Percentiles rank a stretch among this genome's conserved stretches.
Conservation (phyloP, 2,329 filamentous ascomycete species). For the Coniochaeta sp. region DNA sequence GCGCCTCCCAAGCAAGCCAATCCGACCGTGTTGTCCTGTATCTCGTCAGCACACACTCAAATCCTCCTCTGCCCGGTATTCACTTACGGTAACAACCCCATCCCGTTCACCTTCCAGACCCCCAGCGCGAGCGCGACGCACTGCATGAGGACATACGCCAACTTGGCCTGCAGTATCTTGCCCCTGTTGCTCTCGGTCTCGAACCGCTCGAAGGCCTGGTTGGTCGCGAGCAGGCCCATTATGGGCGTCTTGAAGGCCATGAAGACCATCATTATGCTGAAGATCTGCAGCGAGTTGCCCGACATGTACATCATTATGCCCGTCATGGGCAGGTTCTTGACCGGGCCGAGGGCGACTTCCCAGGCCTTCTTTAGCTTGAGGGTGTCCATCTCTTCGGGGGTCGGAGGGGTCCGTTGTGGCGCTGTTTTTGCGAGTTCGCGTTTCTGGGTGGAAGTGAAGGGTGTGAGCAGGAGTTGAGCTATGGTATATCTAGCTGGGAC, state of each 20-base stretch:
- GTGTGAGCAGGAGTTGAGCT: conserved; percentile 2
- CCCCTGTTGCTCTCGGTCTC: conserved; percentile 71
- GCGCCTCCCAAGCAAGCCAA: conserved; percentile 92
- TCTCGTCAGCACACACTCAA: conserved; percentile 4
- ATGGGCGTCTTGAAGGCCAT: conserved; percentile 98
- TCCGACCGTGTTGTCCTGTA: conserved; percentile 85
- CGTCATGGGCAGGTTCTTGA: conserved; percentile 95
- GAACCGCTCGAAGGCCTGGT: conserved; percentile 83
- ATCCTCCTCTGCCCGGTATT: background rate
- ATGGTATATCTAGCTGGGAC: background rate
- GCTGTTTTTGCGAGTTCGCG: conserved; percentile 37
- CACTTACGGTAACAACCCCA: conserved; percentile 86
- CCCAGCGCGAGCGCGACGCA: conserved; percentile 75
- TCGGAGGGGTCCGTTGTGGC: conserved; percentile 57
- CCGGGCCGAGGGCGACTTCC: conserved; percentile 89
- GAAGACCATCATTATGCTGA: conserved; percentile 99
- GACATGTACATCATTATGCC: conserved; percentile 99
- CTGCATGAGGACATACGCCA: conserved; percentile 83
- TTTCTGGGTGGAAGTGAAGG: conserved; percentile 35
- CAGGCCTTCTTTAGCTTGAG: conserved; percentile 98
- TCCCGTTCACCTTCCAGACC: conserved; percentile 92
- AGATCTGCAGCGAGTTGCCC: conserved; percentile 95
- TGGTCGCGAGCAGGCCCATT: conserved; percentile 73
- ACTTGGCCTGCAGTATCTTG: conserved; percentile 75
- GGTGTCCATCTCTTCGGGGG: conserved; percentile 82